Conservation (phyloP, 2,329 filamentous ascomycete species). For the Fusarium clavum region DNA sequence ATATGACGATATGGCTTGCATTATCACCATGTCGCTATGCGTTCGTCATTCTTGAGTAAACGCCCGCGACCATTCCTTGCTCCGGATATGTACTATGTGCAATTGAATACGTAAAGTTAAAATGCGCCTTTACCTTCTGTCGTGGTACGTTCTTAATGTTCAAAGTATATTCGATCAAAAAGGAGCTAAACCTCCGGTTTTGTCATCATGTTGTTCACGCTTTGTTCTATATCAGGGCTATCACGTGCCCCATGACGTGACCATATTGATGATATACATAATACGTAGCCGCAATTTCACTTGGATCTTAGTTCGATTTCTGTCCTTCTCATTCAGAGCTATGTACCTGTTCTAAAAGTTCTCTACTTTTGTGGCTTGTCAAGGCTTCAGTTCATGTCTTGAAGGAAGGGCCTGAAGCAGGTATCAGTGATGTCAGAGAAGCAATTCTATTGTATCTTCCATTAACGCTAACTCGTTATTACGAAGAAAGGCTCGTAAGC, state of each 20-base stretch:
- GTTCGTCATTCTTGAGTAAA: neutral
- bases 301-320: too few species aligned
- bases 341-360: too few species aligned
- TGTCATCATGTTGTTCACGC: neutral
- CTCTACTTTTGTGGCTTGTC: too few species aligned
- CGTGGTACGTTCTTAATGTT: neutral
- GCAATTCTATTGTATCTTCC: too few species aligned
- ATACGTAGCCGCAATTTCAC: neutral
- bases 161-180: neutral
- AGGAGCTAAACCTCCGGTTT: neutral
- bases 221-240: neutral
- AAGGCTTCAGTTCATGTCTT: too few species aligned
- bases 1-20: neutral
- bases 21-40: neutral
- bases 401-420: too few species aligned
- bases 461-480: too few species aligned
- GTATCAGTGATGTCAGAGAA: too few species aligned
- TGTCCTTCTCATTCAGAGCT: too few species aligned
- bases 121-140: neutral
- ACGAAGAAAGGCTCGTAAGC: too few species aligned
- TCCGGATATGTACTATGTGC: neutral
- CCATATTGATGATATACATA: neutral
- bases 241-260: neutral
- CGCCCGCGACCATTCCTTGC: too few species aligned
- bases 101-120: neutral